Evolutionary conservation across 805 yeast genomes (phyloP), one percentile per base, ranked within the genome.

Genomic region (Candida qinlingensis): DNA sequence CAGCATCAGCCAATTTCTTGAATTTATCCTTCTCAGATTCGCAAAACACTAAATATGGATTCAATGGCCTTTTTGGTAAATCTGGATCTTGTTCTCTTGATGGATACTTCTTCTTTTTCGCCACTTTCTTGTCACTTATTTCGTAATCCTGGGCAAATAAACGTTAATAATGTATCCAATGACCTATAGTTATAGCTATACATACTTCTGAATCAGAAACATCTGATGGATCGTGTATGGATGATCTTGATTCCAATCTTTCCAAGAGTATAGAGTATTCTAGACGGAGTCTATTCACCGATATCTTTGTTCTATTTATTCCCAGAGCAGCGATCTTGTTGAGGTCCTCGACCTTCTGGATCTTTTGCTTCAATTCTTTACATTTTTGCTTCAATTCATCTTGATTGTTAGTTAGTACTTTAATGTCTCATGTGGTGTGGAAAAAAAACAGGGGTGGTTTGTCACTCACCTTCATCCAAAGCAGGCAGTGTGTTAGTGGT

Each of bases 51-150:
- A 88, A 72, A 60, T 90, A 91, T 5, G 97, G 96, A 65, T 90
- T 91, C 4, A 94, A 84, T 6, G 97, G 96, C 59, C 95, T 75
- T 58, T 86, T 88, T 25, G 97, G 97, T 59, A 85, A 75, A 56
- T 81, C 82, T 8, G 96, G 96, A 64, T 90, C 96, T 58, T 90
- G 79, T 8, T 75, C 72, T 51, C 61, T 59, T 57, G 51, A 10
- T 29, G 38, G 52, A 41, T 51, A 29, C 35, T 60, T 58, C 40
- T 68, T 61, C 30, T 44, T 63, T 37, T 58, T 51, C 45, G 41
- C 44, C 42, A 49, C 53, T 58, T 43, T 53, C 46, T 48, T 48
- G 28, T 52, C 55, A 10, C 44, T 44, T 19, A 55, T 54, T 13
- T 58, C 60, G 26, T 50, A 47, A 8, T 51, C 40, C 43, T 43